Base-by-base conservation (phyloP, 1,139 yeast species). In the Pichia sp. region DNA sequence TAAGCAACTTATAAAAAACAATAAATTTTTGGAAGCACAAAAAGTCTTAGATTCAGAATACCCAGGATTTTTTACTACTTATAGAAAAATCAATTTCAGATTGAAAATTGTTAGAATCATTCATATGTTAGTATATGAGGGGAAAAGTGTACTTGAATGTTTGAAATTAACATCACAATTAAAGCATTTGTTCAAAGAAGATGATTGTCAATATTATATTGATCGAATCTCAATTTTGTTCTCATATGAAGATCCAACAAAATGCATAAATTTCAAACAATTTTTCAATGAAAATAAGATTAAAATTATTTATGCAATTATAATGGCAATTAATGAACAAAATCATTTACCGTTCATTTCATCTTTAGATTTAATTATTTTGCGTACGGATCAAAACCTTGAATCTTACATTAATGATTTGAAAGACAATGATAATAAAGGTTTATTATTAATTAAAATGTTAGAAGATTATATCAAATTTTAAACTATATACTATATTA, bases 61-160 rank as follows among this genome's bases (percentile, higher is more conserved):
- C 36, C 78, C 80, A 0, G 62, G 58, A 0, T 65, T 78, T 3
- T 66, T 82, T 38, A 53, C 59, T 3, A 60, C 61, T 10, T 70
- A 74, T 39, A 57, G 63, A 20, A 67, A 65, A 24, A 60, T 82
- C 25, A 51, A 69, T n/a, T 83, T 85, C 59, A 70, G 79, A 55
- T 62, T 81, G 51, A 62, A 71, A 48, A 68, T 78, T 54, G 64
- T 79, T 53, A 67, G 76, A 62, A 69, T 82, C 50, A 68, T 78
- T 4, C 67, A 69, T 45, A 54, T 72, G 50, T 67, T 74, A 34
- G 60, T 64, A 30, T 52, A 55, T 10, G 30, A 30, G 4, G 41
- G 32, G 8, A 29, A 25, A 9, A 39, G 38, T 22, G 9, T 27
- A 44, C 60, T 60, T 23, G 60, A 62, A 27, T 71, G 76, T 4